Conservation (phyloP, 2,329 filamentous ascomycete species). For the Pseudogymnoascus sp. region DNA sequence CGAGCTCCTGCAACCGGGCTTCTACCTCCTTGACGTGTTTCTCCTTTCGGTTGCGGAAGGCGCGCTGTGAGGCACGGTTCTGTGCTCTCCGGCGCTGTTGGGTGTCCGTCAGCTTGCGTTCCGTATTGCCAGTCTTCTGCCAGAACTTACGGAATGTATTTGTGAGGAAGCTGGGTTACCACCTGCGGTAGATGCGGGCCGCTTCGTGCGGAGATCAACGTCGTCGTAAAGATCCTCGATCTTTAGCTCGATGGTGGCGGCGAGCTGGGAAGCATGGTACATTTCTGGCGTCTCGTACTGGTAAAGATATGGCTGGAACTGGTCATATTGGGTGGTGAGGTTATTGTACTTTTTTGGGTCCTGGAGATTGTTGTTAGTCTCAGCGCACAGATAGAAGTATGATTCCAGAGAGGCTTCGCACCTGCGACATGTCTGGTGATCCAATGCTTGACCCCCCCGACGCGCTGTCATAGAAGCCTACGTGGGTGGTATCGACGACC, state of each 20-base stretch:
- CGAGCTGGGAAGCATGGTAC: constrained; percentile 15
- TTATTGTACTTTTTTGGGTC: background rate
- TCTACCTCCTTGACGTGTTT: constrained; percentile 59
- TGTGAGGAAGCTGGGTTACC: constrained; percentile 27
- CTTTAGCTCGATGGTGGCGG: constrained; percentile 24
- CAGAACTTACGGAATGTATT: constrained; percentile 27
- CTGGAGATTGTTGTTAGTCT: background rate
- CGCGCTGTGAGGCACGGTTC: constrained; percentile 53
- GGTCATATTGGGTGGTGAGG: background rate
- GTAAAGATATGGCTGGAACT: constrained; percentile 9
- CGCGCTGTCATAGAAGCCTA: background rate
- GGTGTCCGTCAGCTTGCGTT: constrained; percentile 9
- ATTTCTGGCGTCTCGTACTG: constrained; percentile 24
- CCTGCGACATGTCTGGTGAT: background rate
- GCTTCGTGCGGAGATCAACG: constrained; percentile 26
- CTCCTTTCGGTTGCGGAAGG: constrained; percentile 55
- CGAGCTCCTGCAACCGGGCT: constrained; percentile 44
- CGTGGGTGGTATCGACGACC: background rate
- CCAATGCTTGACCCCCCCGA: background rate
- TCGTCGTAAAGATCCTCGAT: constrained; percentile 29
- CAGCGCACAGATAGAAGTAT: background rate
- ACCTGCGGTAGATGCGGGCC: constrained; percentile 17
- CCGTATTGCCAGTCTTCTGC: constrained; percentile 2
- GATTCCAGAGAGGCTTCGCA: background rate
- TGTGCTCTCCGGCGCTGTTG: constrained; percentile 48